Evolutionary conservation across 2,329 filamentous ascomycete species (phyloP), one percentile per base, ranked within the genome.

Genomic region (Verticillium tricorpus): DNA sequence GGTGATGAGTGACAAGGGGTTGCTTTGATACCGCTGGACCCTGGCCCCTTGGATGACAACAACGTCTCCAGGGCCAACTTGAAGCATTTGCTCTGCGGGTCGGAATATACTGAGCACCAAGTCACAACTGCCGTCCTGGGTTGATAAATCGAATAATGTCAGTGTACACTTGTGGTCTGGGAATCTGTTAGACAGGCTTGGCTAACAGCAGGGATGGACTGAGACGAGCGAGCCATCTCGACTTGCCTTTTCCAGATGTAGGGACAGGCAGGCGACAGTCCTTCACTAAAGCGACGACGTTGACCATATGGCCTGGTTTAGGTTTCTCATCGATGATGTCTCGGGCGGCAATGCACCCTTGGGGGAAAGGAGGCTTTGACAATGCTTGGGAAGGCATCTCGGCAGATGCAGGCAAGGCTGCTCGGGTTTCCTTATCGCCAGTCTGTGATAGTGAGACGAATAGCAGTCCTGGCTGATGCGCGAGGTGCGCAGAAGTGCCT

Each of bases 201-300:
- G 64, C 66, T 32, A 67, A 62, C 25, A 37, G 56, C 12, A 32
- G 25, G 22, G 17, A 19, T 19, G 17, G 15, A 58, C 37, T 57
- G 8, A 12, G 39, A 3, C 19, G 39, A 19, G 9, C 14, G 7
- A 14, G 34, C 34, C 9, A 58, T 25, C 8, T 25, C 22, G 40
- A 63, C 73, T 66, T 74, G 81, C 90, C 88, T 28, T 72, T 69
- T 25, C 83, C 81, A 60, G 64, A 76, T 1, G 86, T 86, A 12
- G 71, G 61, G 0, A 77, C 78, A 1, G 86, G 83, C 1, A 80
- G 73, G 61, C 85, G 80, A 57, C 80, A 82, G 67, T 94, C 90
- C 59, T 85, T 84, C 3, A 94, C 84, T 5, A 94, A 74, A 1
- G 92, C 93, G 58, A 92, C 82, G 50, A 95, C 76, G 73, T 79